Base-by-base conservation (phyloP, 1,284 basidiomycete species). In the Cystobasidium sp. region DNA sequence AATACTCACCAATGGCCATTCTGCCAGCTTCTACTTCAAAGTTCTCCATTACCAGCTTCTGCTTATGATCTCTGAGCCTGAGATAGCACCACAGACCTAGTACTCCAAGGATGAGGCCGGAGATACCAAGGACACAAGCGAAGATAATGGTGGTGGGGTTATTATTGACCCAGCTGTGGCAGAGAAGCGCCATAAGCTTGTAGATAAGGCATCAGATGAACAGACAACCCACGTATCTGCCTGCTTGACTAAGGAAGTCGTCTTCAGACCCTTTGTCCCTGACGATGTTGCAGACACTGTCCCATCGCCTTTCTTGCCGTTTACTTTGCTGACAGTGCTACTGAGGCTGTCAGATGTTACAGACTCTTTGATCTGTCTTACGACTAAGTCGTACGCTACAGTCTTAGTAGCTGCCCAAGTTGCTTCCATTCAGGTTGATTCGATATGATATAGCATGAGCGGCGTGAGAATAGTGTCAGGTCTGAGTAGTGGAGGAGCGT, bases 71-170 rank as follows among this genome's bases (percentile, higher is more conserved):
- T 24, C 56, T 62, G 12, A 43, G 41, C 47, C 62, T 75, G 3
- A 75, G 51, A 39, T 47, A 68, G 52, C 68, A 64, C 53, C 66
- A 73, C 14, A 49, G 16, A 3, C 44, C 46, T 43, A 73, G 20
- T 4, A 73, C 41, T 41, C 22, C 41, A 41, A 73, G 20, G n/a
- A 73, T 65, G 62, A 66, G 24, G 49, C 46, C 44, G 16, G 62
- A 52, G 5, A 73, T 12, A 5, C 70, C 70, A 1, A 53, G 22
- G 5, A 64, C 43, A 59, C 51, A 55, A 16, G 52, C 53, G 37
- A 52, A 49, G n/a, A 73, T 43, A n/a, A 64, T 52, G 16, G 62
- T 49, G 18, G 62, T 39, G 4, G 46, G 39, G 37, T 73, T 43
- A 6, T 43, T 43, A 10, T 55, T n/a, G 20, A 66, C 51, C 70